Evolutionary conservation across 2,329 filamentous ascomycete species (phyloP), one percentile per base, ranked within the genome.

Genomic region (Colletotrichum tabaci): DNA sequence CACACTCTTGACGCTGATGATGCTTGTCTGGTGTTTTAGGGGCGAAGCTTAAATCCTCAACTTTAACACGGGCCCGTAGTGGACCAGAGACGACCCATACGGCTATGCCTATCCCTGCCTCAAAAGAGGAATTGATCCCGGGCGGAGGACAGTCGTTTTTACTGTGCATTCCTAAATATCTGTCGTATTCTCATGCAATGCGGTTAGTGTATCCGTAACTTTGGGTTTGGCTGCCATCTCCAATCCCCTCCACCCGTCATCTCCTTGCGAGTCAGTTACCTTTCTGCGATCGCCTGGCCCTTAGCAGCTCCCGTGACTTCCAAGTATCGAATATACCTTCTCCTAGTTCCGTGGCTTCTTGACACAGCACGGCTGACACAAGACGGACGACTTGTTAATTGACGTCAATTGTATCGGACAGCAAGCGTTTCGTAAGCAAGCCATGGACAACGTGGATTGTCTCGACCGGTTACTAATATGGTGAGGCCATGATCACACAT

Each of bases 21-120:
- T 67, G 68, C 68, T 53, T 55, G 65, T 67, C 57, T 46, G n/a
- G 57, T 57, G 67, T 67, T 71, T 71, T 67, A 63, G 57, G 64
- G 68, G 57, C 52, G 46, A 71, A 68, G 58, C 67, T 49, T 71
- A 68, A 71, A 68, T 35, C 23, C 47, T 40, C 50, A 71, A 68
- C 65, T 42, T 55, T 60, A 68, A 63, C 38, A 26, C 44, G 35
- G 35, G 35, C 35, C 30, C 30, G 8, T 35, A 9, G 2, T 35
- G 30, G 8, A 35, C 30, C 30, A 35, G 30, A 9, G 30, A 35
- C 30, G 30, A 9, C 30, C 30, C 30, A 30, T 35, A 2, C 30
- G 30, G 30, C 30, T 35, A 9, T 35, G 30, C 30, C 8, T 38
- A 38, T 2, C 35, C 35, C 35, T 38, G 35, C 0, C 35, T 38